A percentile compares a stretch with the other conserved stretches of the same genome.
phyloP scores from a whole-genome alignment of 108 stramenopile genomes.

The Chaetoceros muelleri region DNA sequence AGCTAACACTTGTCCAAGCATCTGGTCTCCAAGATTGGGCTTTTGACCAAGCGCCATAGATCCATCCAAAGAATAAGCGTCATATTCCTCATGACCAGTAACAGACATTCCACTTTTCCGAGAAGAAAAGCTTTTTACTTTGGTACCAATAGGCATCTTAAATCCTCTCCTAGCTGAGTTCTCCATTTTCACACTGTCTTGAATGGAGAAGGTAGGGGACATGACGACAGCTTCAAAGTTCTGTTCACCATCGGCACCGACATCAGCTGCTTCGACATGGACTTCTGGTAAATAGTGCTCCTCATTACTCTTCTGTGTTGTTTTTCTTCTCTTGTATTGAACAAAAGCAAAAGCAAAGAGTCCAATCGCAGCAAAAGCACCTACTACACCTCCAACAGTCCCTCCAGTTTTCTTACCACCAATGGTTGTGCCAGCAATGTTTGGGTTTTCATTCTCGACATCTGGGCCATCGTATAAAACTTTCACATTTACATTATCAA shows the following conservation, averaged over 20 bases:
- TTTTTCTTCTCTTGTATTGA: constrained; percentile 3
- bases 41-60: background rate
- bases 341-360: background rate
- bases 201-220: background rate
- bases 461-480: too few species aligned
- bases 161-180: background rate
- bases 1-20: background rate
- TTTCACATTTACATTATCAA: too few species aligned
- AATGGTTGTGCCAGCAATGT: too few species aligned
- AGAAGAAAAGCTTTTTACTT: background rate
- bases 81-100: background rate
- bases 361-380: background rate
- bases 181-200: background rate
- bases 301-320: constrained; percentile 2
- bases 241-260: background rate
- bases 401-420: background rate
- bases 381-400: background rate
- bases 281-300: background rate
- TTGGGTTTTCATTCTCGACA: too few species aligned
- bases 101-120: too few species aligned
- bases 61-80: background rate
- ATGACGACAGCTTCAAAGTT: background rate
- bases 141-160: background rate
- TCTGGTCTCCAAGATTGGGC: background rate
- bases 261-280: background rate